Conservation (phyloP, 148 eudicot genomes). For the Euryodendron excelsum region DNA sequence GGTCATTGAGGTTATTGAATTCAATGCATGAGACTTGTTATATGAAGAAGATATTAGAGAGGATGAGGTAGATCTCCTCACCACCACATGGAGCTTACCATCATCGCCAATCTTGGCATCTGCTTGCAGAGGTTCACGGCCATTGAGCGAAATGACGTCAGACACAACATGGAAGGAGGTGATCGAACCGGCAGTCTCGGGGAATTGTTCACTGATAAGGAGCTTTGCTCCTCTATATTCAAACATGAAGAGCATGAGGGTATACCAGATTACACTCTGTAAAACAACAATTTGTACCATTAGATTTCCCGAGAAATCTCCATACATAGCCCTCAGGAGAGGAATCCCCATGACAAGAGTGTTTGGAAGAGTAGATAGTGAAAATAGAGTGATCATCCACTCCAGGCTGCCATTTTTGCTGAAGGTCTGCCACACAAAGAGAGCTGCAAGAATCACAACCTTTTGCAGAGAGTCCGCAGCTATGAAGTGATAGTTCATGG, state of each 20-base stretch:
- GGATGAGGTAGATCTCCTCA: conserved; percentile 56
- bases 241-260: conserved; percentile 82
- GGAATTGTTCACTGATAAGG: conserved; percentile 82
- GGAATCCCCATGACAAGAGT: conserved; percentile 98
- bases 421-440: conserved; percentile 62
- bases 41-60: conserved; percentile 71
- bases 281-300: conserved; percentile 95
- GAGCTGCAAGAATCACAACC: conserved; percentile 57
- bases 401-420: conserved; percentile 65
- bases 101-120: conserved; percentile 94
- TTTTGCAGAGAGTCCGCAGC: conserved; percentile 88
- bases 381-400: conserved; percentile 92
- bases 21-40: conserved; percentile 47
- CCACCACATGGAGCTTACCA: conserved; percentile 86
- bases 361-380: conserved; percentile 85
- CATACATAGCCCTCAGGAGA: conserved; percentile 81
- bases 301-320: conserved; percentile 65
- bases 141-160: conserved; percentile 85
- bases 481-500: conserved; percentile 88
- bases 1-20: conserved; percentile 57
- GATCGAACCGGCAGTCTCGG: conserved; percentile 79
- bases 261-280: conserved; percentile 91
- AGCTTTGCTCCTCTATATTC: conserved; percentile 87
- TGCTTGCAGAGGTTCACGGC: conserved; percentile 76
- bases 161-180: conserved; percentile 86